Base-by-base conservation (phyloP, 305 asterid species). In the Nicotiana rustica region DNA sequence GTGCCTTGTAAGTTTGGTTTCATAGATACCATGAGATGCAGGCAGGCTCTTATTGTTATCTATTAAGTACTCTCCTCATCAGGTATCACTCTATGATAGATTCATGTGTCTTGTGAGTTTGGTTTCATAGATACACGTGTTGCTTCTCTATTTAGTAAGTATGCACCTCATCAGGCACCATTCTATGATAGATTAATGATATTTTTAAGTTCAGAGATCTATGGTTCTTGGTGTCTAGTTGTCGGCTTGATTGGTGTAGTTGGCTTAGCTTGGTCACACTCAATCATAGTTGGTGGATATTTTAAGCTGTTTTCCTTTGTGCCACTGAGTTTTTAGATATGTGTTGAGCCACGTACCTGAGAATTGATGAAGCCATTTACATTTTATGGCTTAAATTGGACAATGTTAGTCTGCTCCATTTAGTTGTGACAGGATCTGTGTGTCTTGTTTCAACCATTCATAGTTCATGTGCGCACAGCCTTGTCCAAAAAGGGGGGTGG, bases 1-100 rank as follows among this genome's bases (percentile, higher is more conserved):
- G 83, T 66, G 44, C 66, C 21, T 66, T 21, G 15, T 80, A 29
- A 49, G 83, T 36, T 41, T 66, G 67, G 62, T 66, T 66, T 49
- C 77, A 25, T 66, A 80, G 83, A 80, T 66, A 49, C 62, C 62
- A 31, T 65, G 21, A 66, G 29, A 19, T 19, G 38, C 70, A 19
- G 71, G 71, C 41, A 38, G 71, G 71, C 60, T n/a, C 60, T 0
- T 61, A 38, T 65, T 66, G 65, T 7, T 41, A 8, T 79, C 36
- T 79, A 29, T 75, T 44, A 64, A 25, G 49, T 57, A 25, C 36
- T 70, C 36, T 70, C 31, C 60, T 70, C 17, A 3, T 44, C 33
- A 70, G 78, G 36, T 19, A 44, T 17, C 61, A 44, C 78, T 44
- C 38, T 70, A 10, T 44, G 61, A 13, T 71, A 71, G 55, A 31